phyloP scores from a whole-genome alignment of 768 basidiomycete species.

The Kwoniella pini region DNA sequence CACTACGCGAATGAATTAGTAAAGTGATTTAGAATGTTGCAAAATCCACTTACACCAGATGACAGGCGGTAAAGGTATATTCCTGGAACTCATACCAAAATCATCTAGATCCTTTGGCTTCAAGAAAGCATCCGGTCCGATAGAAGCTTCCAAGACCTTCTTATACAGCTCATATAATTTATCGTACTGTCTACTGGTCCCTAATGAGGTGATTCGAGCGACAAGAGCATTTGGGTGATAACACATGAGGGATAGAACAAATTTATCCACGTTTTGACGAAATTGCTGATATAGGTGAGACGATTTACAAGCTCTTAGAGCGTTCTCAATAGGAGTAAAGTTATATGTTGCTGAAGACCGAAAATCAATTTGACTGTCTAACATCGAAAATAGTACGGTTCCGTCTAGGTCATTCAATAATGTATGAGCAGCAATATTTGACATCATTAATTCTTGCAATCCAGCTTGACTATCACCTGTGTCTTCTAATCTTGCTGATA shows the following conservation, averaged over 20 bases:
- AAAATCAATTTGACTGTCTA: slow-evolving; percentile 15
- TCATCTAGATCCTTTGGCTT: slow-evolving; percentile 14
- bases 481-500: slow-evolving; percentile 21
- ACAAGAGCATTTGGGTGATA: slow-evolving; percentile 22
- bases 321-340: slow-evolving; percentile 5
- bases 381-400: slow-evolving; percentile 12
- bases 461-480: not conserved
- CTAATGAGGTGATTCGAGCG: slow-evolving; percentile 2
- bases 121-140: slow-evolving; percentile 17
- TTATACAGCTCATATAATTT: slow-evolving; percentile 9
- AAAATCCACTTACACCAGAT: slow-evolving; percentile 18
- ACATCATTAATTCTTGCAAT: slow-evolving; percentile 9
- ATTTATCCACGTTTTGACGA: slow-evolving; percentile 12
- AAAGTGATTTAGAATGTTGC: not conserved
- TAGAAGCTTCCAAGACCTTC: slow-evolving; percentile 15
- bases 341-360: slow-evolving; percentile 6
- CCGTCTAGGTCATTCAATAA: slow-evolving; percentile 14
- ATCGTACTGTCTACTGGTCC: not conserved
- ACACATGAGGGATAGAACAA: slow-evolving; percentile 13
- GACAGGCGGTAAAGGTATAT: slow-evolving; percentile 17
- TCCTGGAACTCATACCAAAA: not conserved
- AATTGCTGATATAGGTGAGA: not conserved
- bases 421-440: slow-evolving; percentile 17
- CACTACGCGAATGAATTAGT: slow-evolving; percentile 11
- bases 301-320: not conserved